A percentile compares a stretch with the other conserved stretches of the same genome.
Conservation (phyloP, 345 rosid genomes). For the Aquilaria sinensis region DNA sequence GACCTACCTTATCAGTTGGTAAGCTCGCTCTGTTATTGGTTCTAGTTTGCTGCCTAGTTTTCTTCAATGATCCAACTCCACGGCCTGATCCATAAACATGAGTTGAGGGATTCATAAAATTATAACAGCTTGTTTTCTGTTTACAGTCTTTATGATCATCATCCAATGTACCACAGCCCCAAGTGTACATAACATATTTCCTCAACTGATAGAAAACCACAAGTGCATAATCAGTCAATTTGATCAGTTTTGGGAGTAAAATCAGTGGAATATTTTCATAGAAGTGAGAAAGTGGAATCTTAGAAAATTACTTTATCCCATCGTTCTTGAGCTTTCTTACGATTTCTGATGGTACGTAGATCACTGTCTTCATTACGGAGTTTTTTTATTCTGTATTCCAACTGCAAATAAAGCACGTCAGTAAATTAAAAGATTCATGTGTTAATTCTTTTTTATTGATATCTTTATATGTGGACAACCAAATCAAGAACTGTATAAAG, state of each 20-base stretch:
- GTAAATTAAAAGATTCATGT: too few species aligned
- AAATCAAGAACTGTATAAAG: neutral
- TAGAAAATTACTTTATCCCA: slow-evolving; percentile 74
- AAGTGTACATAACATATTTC: slow-evolving; percentile 82
- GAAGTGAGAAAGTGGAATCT: neutral
- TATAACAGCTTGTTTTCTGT: slow-evolving; percentile 25
- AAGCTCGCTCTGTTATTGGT: slow-evolving; percentile 22
- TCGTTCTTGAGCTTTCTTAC: slow-evolving; percentile 68
- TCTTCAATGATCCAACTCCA: slow-evolving; percentile 32
- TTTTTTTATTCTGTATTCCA: slow-evolving; percentile 73
- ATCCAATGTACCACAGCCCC: slow-evolving; percentile 54
- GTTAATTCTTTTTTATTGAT: too few species aligned
- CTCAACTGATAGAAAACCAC: slow-evolving; percentile 50
- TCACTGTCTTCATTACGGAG: slow-evolving; percentile 76
- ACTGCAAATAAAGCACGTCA: slow-evolving; percentile 32
- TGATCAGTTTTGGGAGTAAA: too few species aligned
- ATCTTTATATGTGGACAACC: neutral
- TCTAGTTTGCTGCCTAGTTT: slow-evolving; percentile 17
- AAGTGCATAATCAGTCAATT: slow-evolving; percentile 11
- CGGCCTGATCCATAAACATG: slow-evolving; percentile 27
- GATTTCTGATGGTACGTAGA: slow-evolving; percentile 58
- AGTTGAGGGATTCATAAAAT: slow-evolving; percentile 30
- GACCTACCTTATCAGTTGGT: slow-evolving; percentile 51
- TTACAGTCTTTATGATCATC: slow-evolving; percentile 20
- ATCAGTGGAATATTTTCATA: too few species aligned